Evolutionary conservation across 2,329 filamentous ascomycete species (phyloP), one percentile per base, ranked within the genome.

Genomic region (Chrysoporthe cubensis): DNA sequence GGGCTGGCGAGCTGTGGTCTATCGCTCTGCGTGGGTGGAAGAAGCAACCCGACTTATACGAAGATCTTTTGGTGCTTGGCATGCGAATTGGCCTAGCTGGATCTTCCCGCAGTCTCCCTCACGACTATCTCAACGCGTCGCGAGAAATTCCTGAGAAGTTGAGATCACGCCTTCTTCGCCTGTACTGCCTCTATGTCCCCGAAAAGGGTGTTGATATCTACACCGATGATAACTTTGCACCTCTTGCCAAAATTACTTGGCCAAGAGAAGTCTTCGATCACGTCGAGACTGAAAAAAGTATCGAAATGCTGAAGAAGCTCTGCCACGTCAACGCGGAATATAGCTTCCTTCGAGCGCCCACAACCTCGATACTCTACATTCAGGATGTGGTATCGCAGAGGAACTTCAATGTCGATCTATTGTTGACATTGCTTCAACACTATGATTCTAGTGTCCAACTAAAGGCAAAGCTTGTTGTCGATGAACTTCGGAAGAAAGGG

Each of bases 391-490:
- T 37, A 3, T 42, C 54, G 34, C 40, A 65, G 21, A 34, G 56
- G 37, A 65, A 67, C 42, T 67, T 67, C 62, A 67, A 67, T 16
- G 66, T 67, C 16, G 62, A 67, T 4, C 40, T 67, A 18, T 59
- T 60, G 13, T 26, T 67, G 46, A 67, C 66, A 16, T 4, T 65
- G 1, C 66, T 67, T 3, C 62, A 60, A 14, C 62, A 40, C 3
- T 18, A 52, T 14, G 21, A 67, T 5, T 26, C 42, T 4, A 40
- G 26, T 8, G 66, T 60, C 4, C 56, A 64, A 14, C 26, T 21
- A 16, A 32, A 11, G n/a, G 46, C 66, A 9, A 56, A 40, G 21
- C 52, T 60, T 1, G n/a, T 46, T 3, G 11, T 65, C 32, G 56
- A 67, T 26, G 59, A 46, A 14, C 46, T 67, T 2, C 66, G 66